Base-by-base conservation (phyloP, 202 grass and related monocot genomes). In the Bolboschoenoplectus hybrid region DNA sequence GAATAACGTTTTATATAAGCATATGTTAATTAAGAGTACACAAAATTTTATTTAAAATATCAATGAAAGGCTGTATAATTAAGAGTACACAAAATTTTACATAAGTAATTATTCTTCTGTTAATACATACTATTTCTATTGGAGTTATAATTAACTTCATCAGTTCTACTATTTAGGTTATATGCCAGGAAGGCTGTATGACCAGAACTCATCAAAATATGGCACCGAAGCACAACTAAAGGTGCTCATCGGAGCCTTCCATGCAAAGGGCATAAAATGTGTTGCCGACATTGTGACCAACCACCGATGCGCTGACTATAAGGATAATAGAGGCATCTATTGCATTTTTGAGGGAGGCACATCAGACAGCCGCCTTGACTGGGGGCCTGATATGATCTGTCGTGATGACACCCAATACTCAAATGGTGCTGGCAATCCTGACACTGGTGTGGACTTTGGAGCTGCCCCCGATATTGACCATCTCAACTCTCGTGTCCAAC, bases 381-480 rank as follows among this genome's bases (percentile, higher is more conserved):
- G 58, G 58, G 58, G 58, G 17, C 58, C 58, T 0, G 58, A 62
- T 62, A 62, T 62, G 58, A 62, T 62, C 1, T 62, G 58, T n/a
- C 58, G 58, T 26, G 58, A 62, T 62, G 58, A 62, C n/a, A 62
- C 58, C 2, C 58, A 62, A n/a, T 62, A 62, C 58, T 62, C 58
- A 8, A n/a, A 62, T 62, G 58, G 58, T 19, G 58, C 20, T n/a
- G 58, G 58, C 58, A 62, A 62, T 62, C 58, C n/a, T 62, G 58
- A 62, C 58, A 62, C 58, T 0, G 58, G 58, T 20, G 78, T 32
- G 0, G 82, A 53, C 4, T 97, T 92, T 78, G 88, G 14, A 1
- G 88, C 83, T 0, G 91, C 87, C 11, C 89, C 92, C 2, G 90
- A 97, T 89, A 84, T 94, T 86, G 94, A 97, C 84, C 94, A 97